phyloP scores from a whole-genome alignment of 257 asterid genomes.

The Verbena officinalis region DNA sequence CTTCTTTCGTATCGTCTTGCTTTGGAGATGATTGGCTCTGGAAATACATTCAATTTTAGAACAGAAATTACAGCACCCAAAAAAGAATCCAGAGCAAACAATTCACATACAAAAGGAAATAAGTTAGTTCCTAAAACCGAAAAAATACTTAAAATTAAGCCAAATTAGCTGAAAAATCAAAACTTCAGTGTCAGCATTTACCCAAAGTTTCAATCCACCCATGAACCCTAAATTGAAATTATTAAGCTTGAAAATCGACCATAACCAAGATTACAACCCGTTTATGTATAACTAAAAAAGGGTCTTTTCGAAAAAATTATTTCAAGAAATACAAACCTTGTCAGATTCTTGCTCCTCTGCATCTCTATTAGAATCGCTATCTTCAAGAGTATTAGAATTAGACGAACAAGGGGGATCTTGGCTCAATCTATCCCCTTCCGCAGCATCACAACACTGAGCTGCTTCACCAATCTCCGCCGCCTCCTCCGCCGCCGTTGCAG shows the following conservation, averaged over 20 bases:
- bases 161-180: conserved; percentile 3
- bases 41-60: too few relatives aligned
- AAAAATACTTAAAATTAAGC: background rate
- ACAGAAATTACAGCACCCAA: background rate
- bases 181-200: background rate
- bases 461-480: conserved; percentile 35
- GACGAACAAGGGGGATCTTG: conserved; percentile 44
- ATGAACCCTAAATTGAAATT: conserved; percentile 26
- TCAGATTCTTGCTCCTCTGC: conserved; percentile 42
- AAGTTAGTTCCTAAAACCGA: background rate
- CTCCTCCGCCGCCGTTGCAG: conserved; percentile 29
- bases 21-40: conserved; percentile 37
- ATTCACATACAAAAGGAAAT: too few relatives aligned
- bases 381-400: conserved; percentile 38
- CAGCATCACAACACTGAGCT: conserved; percentile 35
- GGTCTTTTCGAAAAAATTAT: conserved; percentile 14
- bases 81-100: too few relatives aligned
- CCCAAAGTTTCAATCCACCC: background rate
- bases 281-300: conserved; percentile 1
- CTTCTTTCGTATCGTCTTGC: conserved; percentile 35
- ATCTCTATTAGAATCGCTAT: conserved; percentile 34
- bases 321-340: conserved; percentile 39
- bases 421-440: conserved; percentile 32
- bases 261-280: conserved; percentile 45
- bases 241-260: conserved; percentile 21